Base-by-base conservation (phyloP, 306 rosid species). In the Trichosanthes cucumerina region DNA sequence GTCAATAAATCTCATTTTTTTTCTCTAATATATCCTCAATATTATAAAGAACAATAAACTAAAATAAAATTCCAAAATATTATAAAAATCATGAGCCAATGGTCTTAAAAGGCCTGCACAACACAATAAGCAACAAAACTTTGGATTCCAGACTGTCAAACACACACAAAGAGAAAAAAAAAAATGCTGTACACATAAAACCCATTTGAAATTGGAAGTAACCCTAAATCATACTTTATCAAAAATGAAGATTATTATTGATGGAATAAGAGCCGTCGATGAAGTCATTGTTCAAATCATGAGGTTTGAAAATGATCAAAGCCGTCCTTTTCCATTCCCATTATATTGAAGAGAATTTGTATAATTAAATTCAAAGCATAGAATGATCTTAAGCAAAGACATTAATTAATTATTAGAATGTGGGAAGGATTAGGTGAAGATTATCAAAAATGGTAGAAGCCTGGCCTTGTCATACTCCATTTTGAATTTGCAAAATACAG, bases 131-230 rank as follows among this genome's bases (percentile, higher is more conserved):
- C 43, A 12, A 11, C n/a, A 70, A 43, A 0, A 70, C 21, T 70
- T 70, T 23, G n/a, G 76, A 70, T 23, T 70, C n/a, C 76, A 70
- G 76, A 43, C 54, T 70, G 76, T 70, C 76, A 41, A 36, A 70
- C n/a, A 5, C 75, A 41, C 75, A 69, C 21, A 14, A 38, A 19
- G 7, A 39, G 9, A 19, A 26, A 59, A 19, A 19, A 26, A 59
- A 26, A 24, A 59, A 11, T 1, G 26, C 2, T 65, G 4, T 34
- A 38, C 28, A 66, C 28, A 9, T 63, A 19, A 19, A 69, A 26
- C 53, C 75, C 7, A 41, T 66, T 39, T 69, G 36, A 44, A 21
- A 11, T 11, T 34, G 26, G 46, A 64, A 34, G 24, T 43, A 41
- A 41, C 11, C 19, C n/a, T 4, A 41, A 56, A 69, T 1, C 34